Evolutionary conservation across 345 rosid genomes (phyloP).

Genomic region (Heritiera fomes): DNA sequence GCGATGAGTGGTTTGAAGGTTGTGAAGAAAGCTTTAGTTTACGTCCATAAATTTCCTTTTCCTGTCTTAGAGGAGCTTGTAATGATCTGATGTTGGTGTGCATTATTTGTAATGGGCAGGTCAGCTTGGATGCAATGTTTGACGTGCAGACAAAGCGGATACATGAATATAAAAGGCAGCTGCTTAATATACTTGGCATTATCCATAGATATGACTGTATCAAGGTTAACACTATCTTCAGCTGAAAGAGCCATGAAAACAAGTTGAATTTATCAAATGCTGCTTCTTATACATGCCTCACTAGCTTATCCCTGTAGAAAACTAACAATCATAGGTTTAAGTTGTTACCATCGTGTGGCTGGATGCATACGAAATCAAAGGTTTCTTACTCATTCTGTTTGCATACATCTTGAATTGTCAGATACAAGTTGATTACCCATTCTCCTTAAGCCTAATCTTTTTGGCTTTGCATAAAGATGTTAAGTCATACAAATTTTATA

Average conservation of each 20-base stretch:
- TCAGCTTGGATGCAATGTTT: slow-evolving; percentile 50
- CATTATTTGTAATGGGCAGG: slow-evolving; percentile 29
- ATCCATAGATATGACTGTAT: slow-evolving; percentile 53
- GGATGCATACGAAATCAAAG: not conserved
- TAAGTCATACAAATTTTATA: not conserved
- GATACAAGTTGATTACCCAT: slow-evolving; percentile 1
- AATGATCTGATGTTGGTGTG: not conserved
- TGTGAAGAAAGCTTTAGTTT: slow-evolving; percentile 19
- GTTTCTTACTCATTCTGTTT: not conserved
- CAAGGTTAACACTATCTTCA: slow-evolving; percentile 36
- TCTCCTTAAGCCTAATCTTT: not conserved
- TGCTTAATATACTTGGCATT: slow-evolving; percentile 48
- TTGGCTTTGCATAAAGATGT: slow-evolving; percentile 5
- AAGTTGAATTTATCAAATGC: slow-evolving; percentile 14
- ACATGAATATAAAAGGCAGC: slow-evolving; percentile 52
- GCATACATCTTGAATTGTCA: not conserved
- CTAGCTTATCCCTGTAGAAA: not conserved
- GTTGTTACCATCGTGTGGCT: not conserved
- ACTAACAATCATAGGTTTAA: not conserved
- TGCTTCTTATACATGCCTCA: not conserved
- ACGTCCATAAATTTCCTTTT: not conserved
- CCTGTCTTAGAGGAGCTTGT: not conserved
- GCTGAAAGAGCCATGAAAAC: not conserved
- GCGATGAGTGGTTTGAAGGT: slow-evolving; percentile 54
- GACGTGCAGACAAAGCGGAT: slow-evolving; percentile 53